A percentile compares a stretch with the other conserved stretches of the same genome.
Evolutionary conservation across 805 yeast species (phyloP).

Genomic region (Cyberlindnera sargentensis): DNA sequence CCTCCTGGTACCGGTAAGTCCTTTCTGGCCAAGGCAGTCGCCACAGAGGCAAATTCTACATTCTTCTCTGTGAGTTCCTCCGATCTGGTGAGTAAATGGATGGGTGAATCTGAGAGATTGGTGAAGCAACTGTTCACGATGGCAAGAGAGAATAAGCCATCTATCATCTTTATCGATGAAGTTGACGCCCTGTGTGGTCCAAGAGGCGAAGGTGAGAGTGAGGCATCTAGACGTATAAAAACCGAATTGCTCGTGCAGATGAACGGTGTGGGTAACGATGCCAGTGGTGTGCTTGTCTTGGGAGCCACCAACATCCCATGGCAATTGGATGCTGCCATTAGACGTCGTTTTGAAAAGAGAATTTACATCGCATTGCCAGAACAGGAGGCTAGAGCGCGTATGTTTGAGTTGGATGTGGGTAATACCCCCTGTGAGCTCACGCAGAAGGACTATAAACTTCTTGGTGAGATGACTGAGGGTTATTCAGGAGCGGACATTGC

Average conservation of each 20-base stretch:
- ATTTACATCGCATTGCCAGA: conserved; percentile 95
- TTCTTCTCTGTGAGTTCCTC: conserved; percentile 95
- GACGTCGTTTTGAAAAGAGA: conserved; percentile 93
- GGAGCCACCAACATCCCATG: conserved; percentile 99
- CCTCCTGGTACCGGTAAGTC: conserved; percentile 99
- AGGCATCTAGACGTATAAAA: conserved; percentile 91
- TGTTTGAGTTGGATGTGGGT: conserved; percentile 93
- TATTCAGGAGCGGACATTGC: conserved; percentile 97
- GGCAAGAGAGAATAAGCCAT: conserved; percentile 96
- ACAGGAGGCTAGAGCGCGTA: conserved; percentile 79
- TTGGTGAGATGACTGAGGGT: conserved; percentile 94
- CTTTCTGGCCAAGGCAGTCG: conserved; percentile 94
- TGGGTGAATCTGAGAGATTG: conserved; percentile 96
- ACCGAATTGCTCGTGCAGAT: conserved; percentile 94
- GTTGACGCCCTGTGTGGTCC: conserved; percentile 98
- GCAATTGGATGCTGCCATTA: conserved; percentile 96
- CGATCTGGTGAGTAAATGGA: conserved; percentile 96
- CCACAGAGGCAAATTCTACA: conserved; percentile 96
- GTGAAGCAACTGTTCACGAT: conserved; percentile 90
- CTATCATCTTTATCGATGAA: conserved; percentile 95
- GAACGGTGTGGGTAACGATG: conserved; percentile 98
- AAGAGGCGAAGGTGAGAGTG: conserved; percentile 96
- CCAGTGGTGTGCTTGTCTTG: conserved; percentile 84
- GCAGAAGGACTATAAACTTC: conserved; percentile 62
- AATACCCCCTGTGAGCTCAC: conserved; percentile 77